Evolutionary conservation across 352 stramenopile species (phyloP), one percentile per base, ranked within the genome.

Genomic region (Aphanomyces euteiches): DNA sequence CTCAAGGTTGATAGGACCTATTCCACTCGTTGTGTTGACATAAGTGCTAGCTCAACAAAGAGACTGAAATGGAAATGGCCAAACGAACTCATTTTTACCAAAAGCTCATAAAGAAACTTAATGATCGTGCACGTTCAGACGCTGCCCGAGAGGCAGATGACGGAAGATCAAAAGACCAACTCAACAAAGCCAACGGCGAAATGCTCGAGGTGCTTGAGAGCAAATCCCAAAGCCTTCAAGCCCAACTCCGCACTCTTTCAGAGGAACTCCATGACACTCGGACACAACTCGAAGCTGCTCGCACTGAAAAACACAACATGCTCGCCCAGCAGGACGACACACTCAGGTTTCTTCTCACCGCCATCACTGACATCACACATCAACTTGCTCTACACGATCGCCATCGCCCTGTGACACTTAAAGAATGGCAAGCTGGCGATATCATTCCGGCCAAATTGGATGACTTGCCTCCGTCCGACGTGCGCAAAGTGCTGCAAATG

Each of bases 61-160:
- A 76, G 6, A 92, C 83, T 19, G 80, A 89, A 50, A 63, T 71
- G 0, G 72, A 74, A 41, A 80, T 90, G 73, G 80, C 83, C 4
- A 89, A 83, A 56, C 89, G 89, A 67, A 86, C 80, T 47, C 76
- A 75, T 38, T 89, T 90, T 69, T 92, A 90, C 57, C 84, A 89
- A 73, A 86, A 83, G 61, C 78, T 92, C 8, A 67, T 90, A 0
- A 71, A 77, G 2, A 79, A 86, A 39, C 71, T 90, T n/a, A 71
- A 74, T 47, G 77, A 86, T 48, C 77, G 45, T 8, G 64, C 54
- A n/a, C 64, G 61, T 19, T 21, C 43, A 12, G 64, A 70, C 47
- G 64, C 64, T 1, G 64, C 64, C 8, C 48, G 53, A 50, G 19
- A 41, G 12, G 28, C 73, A 17, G 41, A 28, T n/a, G 28, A 53